phyloP scores from a whole-genome alignment of 495 filamentous ascomycete species.

The Xylaria curta region DNA sequence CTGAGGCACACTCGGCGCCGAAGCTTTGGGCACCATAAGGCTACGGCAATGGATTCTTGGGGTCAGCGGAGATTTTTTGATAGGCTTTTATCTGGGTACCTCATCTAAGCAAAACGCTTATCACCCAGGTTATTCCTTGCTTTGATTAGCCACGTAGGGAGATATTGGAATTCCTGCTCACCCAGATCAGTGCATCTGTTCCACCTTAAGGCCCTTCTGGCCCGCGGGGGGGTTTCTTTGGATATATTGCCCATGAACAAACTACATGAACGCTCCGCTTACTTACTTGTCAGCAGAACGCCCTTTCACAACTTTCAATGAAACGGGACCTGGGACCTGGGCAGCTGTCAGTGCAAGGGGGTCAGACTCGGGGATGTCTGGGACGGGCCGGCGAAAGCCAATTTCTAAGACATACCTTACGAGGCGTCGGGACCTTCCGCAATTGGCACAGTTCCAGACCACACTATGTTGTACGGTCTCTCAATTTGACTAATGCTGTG shows the following conservation, averaged over 20 bases:
- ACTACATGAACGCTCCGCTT: not conserved
- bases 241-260: constrained; percentile 4
- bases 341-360: constrained; percentile 24
- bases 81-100: constrained; percentile 14
- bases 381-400: constrained; percentile 28
- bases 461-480: constrained; percentile 11
- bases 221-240: not conserved
- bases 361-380: constrained; percentile 30
- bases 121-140: constrained; percentile 10
- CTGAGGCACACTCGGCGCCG: constrained; percentile 13
- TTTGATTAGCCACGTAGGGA: constrained; percentile 24
- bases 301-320: not conserved
- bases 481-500: constrained; percentile 21
- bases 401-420: constrained; percentile 28
- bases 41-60: constrained; percentile 17
- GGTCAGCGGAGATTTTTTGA: constrained; percentile 13
- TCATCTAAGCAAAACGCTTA: constrained; percentile 25
- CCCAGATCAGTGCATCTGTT: not conserved
- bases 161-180: constrained; percentile 4
- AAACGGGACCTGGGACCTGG: constrained; percentile 21
- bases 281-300: constrained; percentile 14
- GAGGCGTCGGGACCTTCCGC: constrained; percentile 40
- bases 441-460: constrained; percentile 35
- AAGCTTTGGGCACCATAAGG: constrained; percentile 24
- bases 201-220: constrained; percentile 10